These are phyloP conservation scores for Trichomonas gallinae DNA, from an alignment of 208 protist species.

Conservation along the genomic window DNA sequence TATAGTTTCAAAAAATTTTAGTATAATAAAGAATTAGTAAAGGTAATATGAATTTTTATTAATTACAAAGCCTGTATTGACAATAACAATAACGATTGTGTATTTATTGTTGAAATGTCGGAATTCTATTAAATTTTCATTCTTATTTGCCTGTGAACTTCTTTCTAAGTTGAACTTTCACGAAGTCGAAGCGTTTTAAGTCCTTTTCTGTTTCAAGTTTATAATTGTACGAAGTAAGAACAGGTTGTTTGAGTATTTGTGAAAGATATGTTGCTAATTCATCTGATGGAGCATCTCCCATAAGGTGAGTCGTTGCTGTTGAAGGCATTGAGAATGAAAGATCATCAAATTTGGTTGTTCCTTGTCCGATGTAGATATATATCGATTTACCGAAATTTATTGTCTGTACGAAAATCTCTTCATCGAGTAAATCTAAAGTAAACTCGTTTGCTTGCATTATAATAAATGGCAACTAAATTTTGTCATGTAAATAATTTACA, in stretches of 20 bases:
- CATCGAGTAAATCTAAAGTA: not conserved
- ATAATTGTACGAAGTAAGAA: not conserved
- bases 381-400: not conserved
- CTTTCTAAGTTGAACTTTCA: not conserved
- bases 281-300: not conserved
- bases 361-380: not conserved
- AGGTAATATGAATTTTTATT: no score
- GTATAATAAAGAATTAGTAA: no score
- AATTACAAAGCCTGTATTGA: no score
- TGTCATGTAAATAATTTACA: no score
- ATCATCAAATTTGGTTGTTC: not conserved
- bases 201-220: not conserved
- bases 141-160: not conserved
- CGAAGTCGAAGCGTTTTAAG: not conserved
- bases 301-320: not conserved
- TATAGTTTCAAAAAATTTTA: no score
- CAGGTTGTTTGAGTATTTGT: not conserved
- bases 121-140: not conserved
- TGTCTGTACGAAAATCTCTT: not conserved
- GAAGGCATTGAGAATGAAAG: not conserved
- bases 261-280: not conserved
- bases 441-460: not conserved
- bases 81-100: no score
- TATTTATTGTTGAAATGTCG: no score
- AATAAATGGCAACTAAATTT: no score